Evolutionary conservation across 2,329 filamentous ascomycete species (phyloP).

Genomic region (Boeremia lycopersici): DNA sequence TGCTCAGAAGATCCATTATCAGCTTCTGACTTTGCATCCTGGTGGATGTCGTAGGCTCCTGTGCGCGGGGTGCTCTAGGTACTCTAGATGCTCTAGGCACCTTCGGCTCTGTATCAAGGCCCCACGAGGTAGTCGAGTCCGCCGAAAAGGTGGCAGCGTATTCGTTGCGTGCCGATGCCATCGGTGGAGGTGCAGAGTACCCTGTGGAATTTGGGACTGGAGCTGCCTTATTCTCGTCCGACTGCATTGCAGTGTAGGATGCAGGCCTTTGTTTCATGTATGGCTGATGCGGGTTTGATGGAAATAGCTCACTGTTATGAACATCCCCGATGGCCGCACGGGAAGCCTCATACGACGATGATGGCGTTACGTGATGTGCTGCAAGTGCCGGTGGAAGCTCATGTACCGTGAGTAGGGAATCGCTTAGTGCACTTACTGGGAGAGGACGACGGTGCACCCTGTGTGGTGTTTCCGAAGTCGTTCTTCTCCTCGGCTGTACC

Average conservation of each 20-base stretch:
- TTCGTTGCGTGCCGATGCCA: neutral
- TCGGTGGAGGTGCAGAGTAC: neutral
- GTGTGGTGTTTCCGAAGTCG: neutral
- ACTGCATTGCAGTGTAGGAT: neutral
- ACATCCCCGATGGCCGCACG: neutral
- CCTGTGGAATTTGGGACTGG: neutral
- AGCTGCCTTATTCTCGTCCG: neutral
- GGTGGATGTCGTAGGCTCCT: neutral
- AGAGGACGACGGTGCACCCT: constrained; percentile 9
- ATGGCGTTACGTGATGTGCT: neutral
- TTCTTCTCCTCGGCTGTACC: neutral
- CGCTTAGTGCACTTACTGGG: constrained; percentile 9
- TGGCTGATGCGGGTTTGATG: neutral
- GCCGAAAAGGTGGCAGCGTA: neutral
- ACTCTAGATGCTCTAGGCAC: neutral
- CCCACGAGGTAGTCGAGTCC: constrained; percentile 1
- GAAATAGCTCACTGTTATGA: neutral
- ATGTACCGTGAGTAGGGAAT: neutral
- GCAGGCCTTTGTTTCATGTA: neutral
- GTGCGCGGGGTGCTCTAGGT: too few species aligned
- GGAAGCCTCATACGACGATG: neutral
- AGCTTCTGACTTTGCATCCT: constrained; percentile 25
- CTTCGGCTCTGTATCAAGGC: neutral
- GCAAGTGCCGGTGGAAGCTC: neutral
- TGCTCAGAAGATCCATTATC: constrained; percentile 22